phyloP scores from a whole-genome alignment of 1,139 yeast genomes.

The Ogataea hybrid region DNA sequence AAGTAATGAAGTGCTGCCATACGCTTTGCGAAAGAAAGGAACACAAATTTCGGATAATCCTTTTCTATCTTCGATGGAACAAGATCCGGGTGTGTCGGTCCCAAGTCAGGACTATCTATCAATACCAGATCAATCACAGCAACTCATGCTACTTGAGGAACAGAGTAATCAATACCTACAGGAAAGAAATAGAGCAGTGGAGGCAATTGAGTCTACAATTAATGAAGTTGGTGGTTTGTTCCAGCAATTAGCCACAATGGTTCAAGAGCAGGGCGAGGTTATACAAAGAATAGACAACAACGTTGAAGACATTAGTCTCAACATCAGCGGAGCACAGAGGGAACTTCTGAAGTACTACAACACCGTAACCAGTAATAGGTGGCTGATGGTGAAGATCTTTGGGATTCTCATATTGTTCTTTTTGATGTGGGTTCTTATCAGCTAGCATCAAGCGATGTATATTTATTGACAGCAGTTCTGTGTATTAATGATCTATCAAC shows the following conservation, averaged over 20 bases:
- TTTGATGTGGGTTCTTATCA: conserved; percentile 75
- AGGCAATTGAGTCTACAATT: conserved; percentile 91
- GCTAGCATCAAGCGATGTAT: conserved; percentile 34
- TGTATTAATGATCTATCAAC: conserved; percentile 3
- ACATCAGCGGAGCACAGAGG: conserved; percentile 91
- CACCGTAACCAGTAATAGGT: conserved; percentile 82
- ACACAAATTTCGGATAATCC: conserved; percentile 37
- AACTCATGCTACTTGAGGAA: conserved; percentile 76
- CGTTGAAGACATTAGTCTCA: conserved; percentile 88
- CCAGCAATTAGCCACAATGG: conserved; percentile 96
- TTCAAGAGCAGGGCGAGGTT: conserved; percentile 94
- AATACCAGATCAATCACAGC: conserved; percentile 43
- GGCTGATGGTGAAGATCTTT: conserved; percentile 88
- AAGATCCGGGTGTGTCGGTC: conserved; percentile 32
- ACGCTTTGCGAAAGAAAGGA: conserved; percentile 28
- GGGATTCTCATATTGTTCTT: conserved; percentile 81
- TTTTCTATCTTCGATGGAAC: conserved; percentile 32
- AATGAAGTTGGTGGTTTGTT: conserved; percentile 95
- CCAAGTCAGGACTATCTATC: conserved; percentile 41
- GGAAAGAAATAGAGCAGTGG: conserved; percentile 87
- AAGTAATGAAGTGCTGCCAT: conserved; percentile 23
- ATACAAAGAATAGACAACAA: conserved; percentile 94
- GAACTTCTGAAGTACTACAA: conserved; percentile 89
- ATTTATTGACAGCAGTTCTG: background rate
- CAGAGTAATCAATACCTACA: conserved; percentile 68